Conservation (phyloP, 2,329 filamentous ascomycete genomes). For the Sporothrix mexicana region DNA sequence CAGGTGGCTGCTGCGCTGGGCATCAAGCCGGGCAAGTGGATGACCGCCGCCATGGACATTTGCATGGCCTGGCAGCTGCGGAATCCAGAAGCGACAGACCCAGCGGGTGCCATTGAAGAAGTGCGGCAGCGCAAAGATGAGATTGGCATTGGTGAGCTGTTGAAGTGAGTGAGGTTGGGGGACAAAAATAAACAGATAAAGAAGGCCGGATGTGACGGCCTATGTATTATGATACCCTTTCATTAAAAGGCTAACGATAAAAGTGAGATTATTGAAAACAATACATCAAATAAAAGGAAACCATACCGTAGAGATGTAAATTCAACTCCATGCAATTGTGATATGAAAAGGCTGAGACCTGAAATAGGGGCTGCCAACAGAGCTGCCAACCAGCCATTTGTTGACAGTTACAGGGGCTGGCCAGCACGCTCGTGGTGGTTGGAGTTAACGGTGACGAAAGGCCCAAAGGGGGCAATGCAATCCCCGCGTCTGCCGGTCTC, state of each 20-base stretch:
- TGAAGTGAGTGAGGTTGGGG: conserved; percentile 9
- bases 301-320: not conserved
- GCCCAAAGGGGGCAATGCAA: conserved; percentile 1
- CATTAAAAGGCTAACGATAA: not conserved
- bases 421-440: not conserved
- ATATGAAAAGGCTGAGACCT: not conserved
- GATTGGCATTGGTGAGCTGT: conserved; percentile 50
- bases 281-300: no score
- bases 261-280: no score
- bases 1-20: conserved; percentile 71
- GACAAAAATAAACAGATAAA: not conserved
- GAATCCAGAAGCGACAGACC: conserved; percentile 70
- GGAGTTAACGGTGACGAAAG: not conserved
- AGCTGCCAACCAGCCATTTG: not conserved
- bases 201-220: not conserved
- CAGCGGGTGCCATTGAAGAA: conserved; percentile 63
- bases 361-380: not conserved
- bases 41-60: conserved; percentile 76
- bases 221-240: conserved; percentile 20
- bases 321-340: not conserved
- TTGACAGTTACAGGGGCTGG: not conserved
- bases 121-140: conserved; percentile 59
- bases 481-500: conserved; percentile 10
- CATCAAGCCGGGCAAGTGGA: conserved; percentile 81
- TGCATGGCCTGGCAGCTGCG: conserved; percentile 89